Evolutionary conservation across 2,329 filamentous ascomycete species (phyloP).

Genomic region (Aspergillus arachidicola): DNA sequence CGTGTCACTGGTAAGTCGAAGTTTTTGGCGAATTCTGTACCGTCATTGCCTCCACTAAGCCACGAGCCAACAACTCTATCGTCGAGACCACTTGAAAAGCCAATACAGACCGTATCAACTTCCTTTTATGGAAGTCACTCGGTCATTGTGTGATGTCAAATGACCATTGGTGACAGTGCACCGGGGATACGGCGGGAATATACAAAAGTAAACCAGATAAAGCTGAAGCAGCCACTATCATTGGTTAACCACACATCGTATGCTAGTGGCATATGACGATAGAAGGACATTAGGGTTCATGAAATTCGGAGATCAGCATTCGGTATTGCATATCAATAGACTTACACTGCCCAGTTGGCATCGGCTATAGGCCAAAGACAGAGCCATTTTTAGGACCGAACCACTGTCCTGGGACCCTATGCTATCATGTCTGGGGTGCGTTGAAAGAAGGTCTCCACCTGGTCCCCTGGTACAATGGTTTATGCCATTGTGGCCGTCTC

Average conservation of each 20-base stretch:
- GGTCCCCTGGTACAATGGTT: neutral
- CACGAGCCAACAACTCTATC: neutral
- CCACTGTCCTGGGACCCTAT: neutral
- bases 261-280: neutral
- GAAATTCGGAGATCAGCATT: neutral
- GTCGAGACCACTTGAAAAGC: neutral
- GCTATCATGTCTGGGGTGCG: neutral
- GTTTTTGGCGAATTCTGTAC: neutral
- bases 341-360: neutral
- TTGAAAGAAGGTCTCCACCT: neutral
- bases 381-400: no score
- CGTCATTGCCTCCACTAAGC: neutral
- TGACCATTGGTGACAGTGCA: neutral
- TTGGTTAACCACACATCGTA: neutral
- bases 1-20: neutral
- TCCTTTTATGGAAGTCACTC: neutral
- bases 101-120: neutral
- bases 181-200: neutral
- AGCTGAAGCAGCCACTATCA: neutral
- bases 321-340: neutral
- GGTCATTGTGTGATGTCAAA: neutral
- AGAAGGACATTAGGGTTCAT: neutral
- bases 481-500: neutral
- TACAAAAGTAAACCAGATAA: neutral
- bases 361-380: neutral